Evolutionary conservation across 2,329 filamentous ascomycete species (phyloP), one percentile per base, ranked within the genome.

Genomic region (Paecilomyces variotii): DNA sequence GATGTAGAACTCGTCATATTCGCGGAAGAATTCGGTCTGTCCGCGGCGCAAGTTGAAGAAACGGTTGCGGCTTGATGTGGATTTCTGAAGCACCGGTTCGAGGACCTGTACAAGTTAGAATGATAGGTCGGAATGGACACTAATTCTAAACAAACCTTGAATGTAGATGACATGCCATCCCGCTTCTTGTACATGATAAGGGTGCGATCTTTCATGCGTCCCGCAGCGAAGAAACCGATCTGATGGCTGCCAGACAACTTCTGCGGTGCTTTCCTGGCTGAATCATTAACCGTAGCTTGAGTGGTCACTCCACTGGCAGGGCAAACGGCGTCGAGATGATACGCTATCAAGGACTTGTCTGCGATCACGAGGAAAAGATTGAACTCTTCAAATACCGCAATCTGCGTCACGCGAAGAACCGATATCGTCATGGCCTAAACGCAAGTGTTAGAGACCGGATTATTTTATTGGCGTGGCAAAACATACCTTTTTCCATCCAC

Each of bases 1-100:
- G 65, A 99, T 92, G 76, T 97, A 99, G 76, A 99, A 99, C 66
- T 97, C 94, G 77, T 99, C 94, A 72, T 92, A 99, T 70, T 99
- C 94, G 62, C 94, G 88, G 85, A 97, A 99, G 67, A 93, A 93
- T 67, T 99, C 94, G 0, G 93, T 97, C 60, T 84, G 86, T 24
- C 91, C 91, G 30, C 82, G 81, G 9, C 83, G 83, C 19, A 86
- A 79, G 5, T 69, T 67, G 70, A 84, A 86, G 63, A 87, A 79
- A 7, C 90, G 86, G 3, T 86, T 84, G 67, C 87, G 90, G 78
- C 89, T 93, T 69, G 96, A 90, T 0, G 89, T 87, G 0, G 91
- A 89, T 71, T 96, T 97, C 65, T 97, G 92, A 69, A 94, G 89
- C 27, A 99, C 91, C 0, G 94, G 94, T 72, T 99, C 94, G 7